A percentile compares a stretch with the other conserved stretches of the same genome.
Evolutionary conservation across 140 eudicot genomes (phyloP).

Genomic region (Bidens hawaiensis): DNA sequence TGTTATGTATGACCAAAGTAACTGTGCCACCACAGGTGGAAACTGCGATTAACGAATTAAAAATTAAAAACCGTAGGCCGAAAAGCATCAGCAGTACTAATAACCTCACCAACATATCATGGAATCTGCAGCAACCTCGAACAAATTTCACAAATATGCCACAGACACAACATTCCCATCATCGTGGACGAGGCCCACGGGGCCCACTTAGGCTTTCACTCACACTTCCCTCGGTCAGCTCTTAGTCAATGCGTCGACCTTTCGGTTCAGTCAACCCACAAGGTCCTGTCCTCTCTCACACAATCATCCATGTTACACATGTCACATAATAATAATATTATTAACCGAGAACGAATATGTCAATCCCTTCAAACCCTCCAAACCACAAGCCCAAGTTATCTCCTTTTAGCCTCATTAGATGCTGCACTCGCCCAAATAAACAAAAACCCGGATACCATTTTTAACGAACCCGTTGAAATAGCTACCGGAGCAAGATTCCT

Average conservation of each 20-base stretch:
- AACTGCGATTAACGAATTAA: conserved; percentile 53
- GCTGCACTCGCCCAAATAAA: conserved; percentile 74
- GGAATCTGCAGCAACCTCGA: conserved; percentile 72
- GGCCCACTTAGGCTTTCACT: conserved; percentile 81
- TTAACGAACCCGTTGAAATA: conserved; percentile 45
- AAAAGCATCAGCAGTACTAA: conserved; percentile 72
- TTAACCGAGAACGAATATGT: conserved; percentile 57
- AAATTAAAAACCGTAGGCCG: conserved; percentile 49
- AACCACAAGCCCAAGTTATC: conserved; percentile 79
- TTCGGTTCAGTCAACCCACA: conserved; percentile 83
- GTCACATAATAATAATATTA: conserved; percentile 49
- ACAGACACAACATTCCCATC: conserved; percentile 46
- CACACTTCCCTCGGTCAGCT: conserved; percentile 53
- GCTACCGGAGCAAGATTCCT: conserved; percentile 50
- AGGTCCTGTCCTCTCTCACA: conserved; percentile 75
- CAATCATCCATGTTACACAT: conserved; percentile 89
- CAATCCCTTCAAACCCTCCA: conserved; percentile 83
- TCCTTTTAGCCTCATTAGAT: conserved; percentile 79
- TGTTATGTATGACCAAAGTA: neutral
- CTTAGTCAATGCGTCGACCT: conserved; percentile 78
- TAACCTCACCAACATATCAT: conserved; percentile 79
- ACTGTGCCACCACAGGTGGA: conserved; percentile 43
- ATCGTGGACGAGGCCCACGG: conserved; percentile 93
- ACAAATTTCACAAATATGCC: conserved; percentile 51
- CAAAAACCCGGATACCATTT: conserved; percentile 34